Evolutionary conservation across 1,284 basidiomycete genomes (phyloP).

Genomic region (Erythrobasidium hasegawianum): DNA sequence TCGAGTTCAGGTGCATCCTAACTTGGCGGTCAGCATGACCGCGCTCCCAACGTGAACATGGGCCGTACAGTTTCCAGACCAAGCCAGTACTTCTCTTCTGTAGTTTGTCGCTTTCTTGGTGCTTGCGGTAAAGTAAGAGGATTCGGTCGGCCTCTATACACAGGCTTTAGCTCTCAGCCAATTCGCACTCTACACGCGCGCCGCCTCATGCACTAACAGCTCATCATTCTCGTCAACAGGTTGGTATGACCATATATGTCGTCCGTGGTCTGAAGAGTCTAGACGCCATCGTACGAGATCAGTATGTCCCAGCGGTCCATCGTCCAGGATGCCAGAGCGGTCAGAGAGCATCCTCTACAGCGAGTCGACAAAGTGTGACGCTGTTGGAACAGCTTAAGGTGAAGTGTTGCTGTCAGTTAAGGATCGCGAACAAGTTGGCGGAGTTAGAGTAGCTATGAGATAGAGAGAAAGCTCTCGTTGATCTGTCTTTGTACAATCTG

Average conservation of each 20-base stretch:
- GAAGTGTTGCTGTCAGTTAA: no score
- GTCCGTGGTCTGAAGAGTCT: conserved; percentile 68
- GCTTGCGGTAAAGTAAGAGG: conserved; percentile 14
- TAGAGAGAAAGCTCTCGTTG: no score
- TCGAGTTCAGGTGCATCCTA: conserved; percentile 33
- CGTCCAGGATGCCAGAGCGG: conserved; percentile 11
- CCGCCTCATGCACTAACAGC: conserved; percentile 16
- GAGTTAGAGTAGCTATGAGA: no score
- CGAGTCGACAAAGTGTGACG: no score
- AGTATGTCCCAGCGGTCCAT: conserved; percentile 45
- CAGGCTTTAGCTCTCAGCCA: conserved; percentile 8
- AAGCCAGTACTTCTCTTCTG: conserved; percentile 80
- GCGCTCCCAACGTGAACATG: not conserved
- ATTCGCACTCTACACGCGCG: conserved; percentile 12
- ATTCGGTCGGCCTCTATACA: conserved; percentile 14
- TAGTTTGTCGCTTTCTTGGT: conserved; percentile 63
- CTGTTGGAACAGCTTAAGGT: no score
- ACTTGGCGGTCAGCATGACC: not conserved
- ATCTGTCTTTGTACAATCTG: no score
- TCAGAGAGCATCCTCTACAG: not conserved
- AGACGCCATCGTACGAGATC: conserved; percentile 82
- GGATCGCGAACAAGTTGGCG: no score
- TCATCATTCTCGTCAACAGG: conserved; percentile 58
- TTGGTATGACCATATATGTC: conserved; percentile 87
- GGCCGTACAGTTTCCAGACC: conserved; percentile 68